These are phyloP conservation scores for Pterocarpus macrocarpus DNA, from an alignment of 306 rosid genomes.

Conservation along the genomic window DNA sequence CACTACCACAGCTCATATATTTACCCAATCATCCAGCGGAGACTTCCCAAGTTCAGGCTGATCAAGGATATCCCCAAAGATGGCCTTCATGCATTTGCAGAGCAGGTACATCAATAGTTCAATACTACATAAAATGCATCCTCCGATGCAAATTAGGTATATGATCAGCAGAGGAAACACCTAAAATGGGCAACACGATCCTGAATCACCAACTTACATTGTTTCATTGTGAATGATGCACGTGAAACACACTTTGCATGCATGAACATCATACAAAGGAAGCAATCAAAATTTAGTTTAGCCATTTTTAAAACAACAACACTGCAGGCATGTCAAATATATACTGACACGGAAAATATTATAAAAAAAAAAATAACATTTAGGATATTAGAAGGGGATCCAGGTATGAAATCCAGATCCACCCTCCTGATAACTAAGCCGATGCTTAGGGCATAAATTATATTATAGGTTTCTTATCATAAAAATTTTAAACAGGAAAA, in stretches of 20 bases:
- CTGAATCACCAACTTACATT: not conserved
- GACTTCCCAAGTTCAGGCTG: not conserved
- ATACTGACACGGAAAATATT: not conserved
- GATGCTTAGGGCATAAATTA: not conserved
- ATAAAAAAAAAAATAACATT: not conserved
- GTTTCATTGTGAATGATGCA: not conserved
- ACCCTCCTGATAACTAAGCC: not conserved
- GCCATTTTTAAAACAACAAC: not conserved
- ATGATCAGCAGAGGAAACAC: not conserved
- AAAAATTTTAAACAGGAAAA: not conserved
- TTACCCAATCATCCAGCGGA: not conserved
- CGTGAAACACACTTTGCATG: not conserved
- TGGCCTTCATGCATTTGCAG: not conserved
- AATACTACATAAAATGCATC: not conserved
- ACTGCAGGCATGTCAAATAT: not conserved
- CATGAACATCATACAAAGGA: not conserved
- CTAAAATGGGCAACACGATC: not conserved
- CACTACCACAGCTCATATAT: not conserved
- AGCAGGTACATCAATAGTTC: not conserved
- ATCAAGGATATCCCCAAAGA: not conserved
- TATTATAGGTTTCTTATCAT: not conserved
- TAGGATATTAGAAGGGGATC: not conserved
- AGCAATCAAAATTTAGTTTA: not conserved
- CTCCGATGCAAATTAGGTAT: not conserved
- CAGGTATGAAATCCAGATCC: not conserved